Base-by-base conservation (phyloP, 2,329 filamentous ascomycete species). In the Sporothrix curviconia region DNA sequence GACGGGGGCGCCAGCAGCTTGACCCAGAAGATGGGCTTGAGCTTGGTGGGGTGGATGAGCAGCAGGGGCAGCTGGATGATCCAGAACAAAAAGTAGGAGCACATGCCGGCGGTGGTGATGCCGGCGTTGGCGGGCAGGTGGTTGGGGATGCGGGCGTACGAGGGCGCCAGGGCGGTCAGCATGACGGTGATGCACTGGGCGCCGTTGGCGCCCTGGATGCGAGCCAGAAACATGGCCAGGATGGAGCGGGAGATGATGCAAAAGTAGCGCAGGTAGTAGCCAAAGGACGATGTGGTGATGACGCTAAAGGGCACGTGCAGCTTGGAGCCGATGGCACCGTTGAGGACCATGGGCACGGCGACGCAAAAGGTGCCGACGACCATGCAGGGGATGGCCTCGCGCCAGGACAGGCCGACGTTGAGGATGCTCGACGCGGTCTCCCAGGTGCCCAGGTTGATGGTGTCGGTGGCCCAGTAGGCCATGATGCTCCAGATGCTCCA, bases 361-460 rank as follows among this genome's bases (percentile, higher is more conserved):
- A 83, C 81, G 62, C 82, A 84, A 11, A 78, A 72, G 12, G 79
- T 78, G 43, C 85, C 85, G n/a, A 86, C 80, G 43, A 76, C 63
- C 66, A 78, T 83, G 60, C 68, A 67, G 15, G 71, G 70, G 51
- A 81, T 72, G 4, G 78, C 77, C 64, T 84, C 81, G 49, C 65
- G 63, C 65, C 66, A 67, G n/a, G 63, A 64, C 30, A 66, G 61
- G 30, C 64, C 64, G 12, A 63, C 62, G 4, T 63, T 54, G 8
- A 66, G 55, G 40, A 66, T 65, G 24, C 59, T 52, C 8, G 63
- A 61, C 1, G 62, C 64, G 7, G 65, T 63, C 58, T 66, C 61
- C 65, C 65, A 66, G 7, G 65, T 66, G 42, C 61, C 63, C 54
- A 66, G 61, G 59, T 65, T 66, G 57, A 66, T 62, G 4, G 61